Percentiles rank a stretch among this genome's conserved stretches.
phyloP scores from a whole-genome alignment of 139 green algal species.

The Chlamydomonas sp. region DNA sequence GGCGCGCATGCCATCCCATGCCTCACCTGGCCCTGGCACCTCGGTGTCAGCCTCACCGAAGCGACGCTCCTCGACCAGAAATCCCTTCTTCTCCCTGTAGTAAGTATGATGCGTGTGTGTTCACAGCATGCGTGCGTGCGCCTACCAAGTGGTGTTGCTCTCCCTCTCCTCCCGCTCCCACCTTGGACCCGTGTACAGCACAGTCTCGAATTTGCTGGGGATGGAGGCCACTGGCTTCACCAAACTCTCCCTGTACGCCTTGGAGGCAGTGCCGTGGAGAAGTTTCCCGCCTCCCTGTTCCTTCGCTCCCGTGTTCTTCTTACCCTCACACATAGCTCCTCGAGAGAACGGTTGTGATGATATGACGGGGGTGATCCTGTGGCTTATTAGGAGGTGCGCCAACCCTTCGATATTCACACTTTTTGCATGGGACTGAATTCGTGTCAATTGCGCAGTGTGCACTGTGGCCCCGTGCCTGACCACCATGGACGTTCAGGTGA shows the following conservation, averaged over 20 bases:
- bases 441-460: background rate
- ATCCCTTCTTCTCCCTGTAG: slow-evolving; percentile 26
- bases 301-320: background rate
- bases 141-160: background rate
- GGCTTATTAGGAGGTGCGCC: too few relatives aligned
- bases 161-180: background rate
- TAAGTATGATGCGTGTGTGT: too few relatives aligned
- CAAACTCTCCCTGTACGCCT: slow-evolving; percentile 14
- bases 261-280: background rate
- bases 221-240: slow-evolving; percentile 16
- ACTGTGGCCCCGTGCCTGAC: background rate
- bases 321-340: background rate
- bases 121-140: background rate
- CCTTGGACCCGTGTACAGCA: slow-evolving; percentile 21
- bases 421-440: too few relatives aligned
- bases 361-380: too few relatives aligned
- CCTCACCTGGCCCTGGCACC: slow-evolving; percentile 16
- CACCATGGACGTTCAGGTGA: background rate
- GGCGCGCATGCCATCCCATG: too few relatives aligned
- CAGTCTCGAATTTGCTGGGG: slow-evolving; percentile 22
- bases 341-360: too few relatives aligned
- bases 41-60: slow-evolving; percentile 14
- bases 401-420: too few relatives aligned
- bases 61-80: slow-evolving; percentile 7
- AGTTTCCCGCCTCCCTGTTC: background rate